Conservation (phyloP, 2,329 filamentous ascomycete species). For the Dactylellina parvicollis region DNA sequence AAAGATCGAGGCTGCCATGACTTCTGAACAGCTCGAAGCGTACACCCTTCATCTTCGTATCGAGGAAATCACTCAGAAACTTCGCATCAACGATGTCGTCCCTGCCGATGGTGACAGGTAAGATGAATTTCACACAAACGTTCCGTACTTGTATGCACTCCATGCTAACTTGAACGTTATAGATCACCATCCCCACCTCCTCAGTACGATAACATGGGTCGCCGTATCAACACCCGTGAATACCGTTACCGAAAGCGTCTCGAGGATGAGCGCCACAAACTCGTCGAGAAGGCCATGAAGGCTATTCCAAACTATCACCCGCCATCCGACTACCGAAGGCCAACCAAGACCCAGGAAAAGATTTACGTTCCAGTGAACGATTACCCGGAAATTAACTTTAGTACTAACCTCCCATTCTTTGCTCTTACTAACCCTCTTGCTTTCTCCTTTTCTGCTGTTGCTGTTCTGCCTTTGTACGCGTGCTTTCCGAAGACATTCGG, state of each 20-base stretch:
- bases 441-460: conserved; percentile 27
- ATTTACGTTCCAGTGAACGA: conserved; percentile 99
- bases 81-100: conserved; percentile 98
- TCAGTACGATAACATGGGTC: conserved; percentile 99
- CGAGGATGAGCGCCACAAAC: conserved; percentile 97
- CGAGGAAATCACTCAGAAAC: conserved; percentile 98
- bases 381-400: conserved; percentile 99
- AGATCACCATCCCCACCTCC: conserved; percentile 95
- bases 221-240: conserved; percentile 98
- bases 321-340: conserved; percentile 96
- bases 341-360: conserved; percentile 99
- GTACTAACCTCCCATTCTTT: conserved; percentile 71
- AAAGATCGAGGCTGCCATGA: conserved; percentile 97
- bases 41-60: conserved; percentile 97
- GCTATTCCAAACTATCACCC: conserved; percentile 99
- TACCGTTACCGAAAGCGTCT: conserved; percentile 97
- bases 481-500: conserved; percentile 39
- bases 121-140: conserved; percentile 62
- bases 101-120: conserved; percentile 95
- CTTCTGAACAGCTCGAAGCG: conserved; percentile 95
- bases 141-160: conserved; percentile 10
- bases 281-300: conserved; percentile 99
- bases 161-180: conserved; percentile 23
- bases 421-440: conserved; percentile 61
- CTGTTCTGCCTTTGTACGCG: conserved; percentile 36